A percentile compares a stretch with the other conserved stretches of the same genome.
These are phyloP conservation scores for Biscogniauxia sp. DNA, from an alignment of 2,329 filamentous ascomycete genomes.

Conservation along the genomic window DNA sequence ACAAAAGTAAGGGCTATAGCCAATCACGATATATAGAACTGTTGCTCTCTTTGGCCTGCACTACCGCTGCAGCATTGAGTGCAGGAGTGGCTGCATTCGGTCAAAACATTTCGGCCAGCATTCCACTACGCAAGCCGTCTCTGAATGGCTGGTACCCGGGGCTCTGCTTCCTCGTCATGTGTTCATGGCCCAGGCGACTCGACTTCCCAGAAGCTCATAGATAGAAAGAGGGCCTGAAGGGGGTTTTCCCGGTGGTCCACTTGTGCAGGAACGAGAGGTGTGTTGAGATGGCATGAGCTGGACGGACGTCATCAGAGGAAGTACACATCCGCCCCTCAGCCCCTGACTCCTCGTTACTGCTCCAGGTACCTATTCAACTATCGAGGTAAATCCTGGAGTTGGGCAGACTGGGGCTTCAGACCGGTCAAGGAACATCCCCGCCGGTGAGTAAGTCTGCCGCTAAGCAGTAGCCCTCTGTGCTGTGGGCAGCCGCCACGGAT, in stretches of 20 bases:
- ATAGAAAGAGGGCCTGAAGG: not conserved
- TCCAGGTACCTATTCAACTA: not conserved
- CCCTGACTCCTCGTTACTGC: not conserved
- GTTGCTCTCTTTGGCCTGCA: not conserved
- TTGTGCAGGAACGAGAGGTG: not conserved
- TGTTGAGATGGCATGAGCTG: not conserved
- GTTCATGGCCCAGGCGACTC: not conserved
- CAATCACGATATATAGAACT: not conserved
- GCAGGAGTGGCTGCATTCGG: not conserved
- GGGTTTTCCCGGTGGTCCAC: not conserved
- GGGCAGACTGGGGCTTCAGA: not conserved
- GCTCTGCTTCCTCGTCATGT: not conserved
- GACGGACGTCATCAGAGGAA: not conserved
- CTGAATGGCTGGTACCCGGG: not conserved
- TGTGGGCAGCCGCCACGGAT: not conserved
- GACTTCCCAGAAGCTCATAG: not conserved
- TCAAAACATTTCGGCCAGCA: not conserved
- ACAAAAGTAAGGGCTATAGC: not conserved
- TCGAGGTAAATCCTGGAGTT: not conserved
- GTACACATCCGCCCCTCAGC: not conserved
- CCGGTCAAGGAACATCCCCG: not conserved
- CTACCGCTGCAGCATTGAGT: not conserved
- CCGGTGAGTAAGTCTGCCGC: not conserved
- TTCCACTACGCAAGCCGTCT: not conserved
- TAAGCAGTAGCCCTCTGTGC: not conserved